phyloP scores from a whole-genome alignment of 768 basidiomycete species.

The Tricholoma bakamatsutake region DNA sequence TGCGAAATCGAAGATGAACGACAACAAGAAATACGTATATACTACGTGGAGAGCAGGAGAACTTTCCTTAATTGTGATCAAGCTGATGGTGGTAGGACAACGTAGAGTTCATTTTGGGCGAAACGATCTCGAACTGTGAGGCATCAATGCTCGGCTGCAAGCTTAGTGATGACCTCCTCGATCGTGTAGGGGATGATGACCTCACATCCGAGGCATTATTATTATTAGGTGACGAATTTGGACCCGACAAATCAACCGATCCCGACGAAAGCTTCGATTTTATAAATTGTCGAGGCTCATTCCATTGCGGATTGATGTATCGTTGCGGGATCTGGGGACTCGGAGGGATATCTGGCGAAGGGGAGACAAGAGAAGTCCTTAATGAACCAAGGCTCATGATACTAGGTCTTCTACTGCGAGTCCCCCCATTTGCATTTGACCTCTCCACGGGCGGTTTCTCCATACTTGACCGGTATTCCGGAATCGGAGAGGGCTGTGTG shows the following conservation, averaged over 20 bases:
- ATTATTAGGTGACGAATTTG: conserved; percentile 23
- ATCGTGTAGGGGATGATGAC: conserved; percentile 28
- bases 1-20: background rate
- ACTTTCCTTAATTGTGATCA: conserved; percentile 30
- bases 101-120: conserved; percentile 39
- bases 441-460: conserved; percentile 37
- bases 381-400: conserved; percentile 39
- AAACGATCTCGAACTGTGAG: conserved; percentile 64
- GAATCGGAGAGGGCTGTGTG: conserved; percentile 1
- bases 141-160: conserved; percentile 53
- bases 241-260: conserved; percentile 24
- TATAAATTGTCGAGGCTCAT: conserved; percentile 23
- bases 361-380: conserved; percentile 24
- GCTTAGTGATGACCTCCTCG: conserved; percentile 37
- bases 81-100: conserved; percentile 51
- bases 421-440: conserved; percentile 22
- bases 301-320: conserved; percentile 23
- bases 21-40: background rate
- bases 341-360: conserved; percentile 47
- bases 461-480: background rate
- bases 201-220: conserved; percentile 14
- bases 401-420: conserved; percentile 39
- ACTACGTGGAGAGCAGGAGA: background rate
- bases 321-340: conserved; percentile 58
- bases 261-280: conserved; percentile 28